A percentile compares a stretch with the other conserved stretches of the same genome.
These are phyloP conservation scores for Penicillium fuscoglaucum DNA, from an alignment of 2,329 filamentous ascomycete genomes.

Conservation along the genomic window DNA sequence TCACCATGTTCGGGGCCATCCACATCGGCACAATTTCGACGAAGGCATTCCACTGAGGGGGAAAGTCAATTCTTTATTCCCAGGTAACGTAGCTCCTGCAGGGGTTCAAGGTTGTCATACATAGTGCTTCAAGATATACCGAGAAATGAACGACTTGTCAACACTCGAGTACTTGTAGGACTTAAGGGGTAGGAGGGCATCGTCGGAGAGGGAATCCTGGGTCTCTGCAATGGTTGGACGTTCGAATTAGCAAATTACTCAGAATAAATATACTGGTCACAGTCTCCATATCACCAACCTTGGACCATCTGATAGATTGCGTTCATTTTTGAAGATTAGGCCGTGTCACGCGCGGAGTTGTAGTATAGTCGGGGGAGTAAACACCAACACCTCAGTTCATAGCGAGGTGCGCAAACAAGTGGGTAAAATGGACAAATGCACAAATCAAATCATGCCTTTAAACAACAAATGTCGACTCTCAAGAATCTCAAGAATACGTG, in stretches of 20 bases:
- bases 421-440: slow-evolving; percentile 1
- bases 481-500: slow-evolving; percentile 1
- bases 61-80: slow-evolving; percentile 1
- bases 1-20: slow-evolving; percentile 98
- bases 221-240: slow-evolving; percentile 29
- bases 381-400: slow-evolving; percentile 9
- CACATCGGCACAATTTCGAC: slow-evolving; percentile 91
- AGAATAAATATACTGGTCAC: not conserved
- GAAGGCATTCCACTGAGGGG: slow-evolving; percentile 85
- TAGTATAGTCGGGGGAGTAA: slow-evolving; percentile 8
- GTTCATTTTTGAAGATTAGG: slow-evolving; percentile 29
- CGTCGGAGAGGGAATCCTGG: slow-evolving; percentile 72
- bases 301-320: slow-evolving; percentile 37
- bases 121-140: slow-evolving; percentile 92
- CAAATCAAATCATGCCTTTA: slow-evolving; percentile 10
- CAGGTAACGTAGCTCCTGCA: no score
- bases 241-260: not conserved
- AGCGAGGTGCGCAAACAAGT: slow-evolving; percentile 2
- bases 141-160: slow-evolving; percentile 90
- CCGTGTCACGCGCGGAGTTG: slow-evolving; percentile 19
- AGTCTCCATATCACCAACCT: slow-evolving; percentile 29
- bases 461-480: not conserved
- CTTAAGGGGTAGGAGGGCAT: slow-evolving; percentile 86
- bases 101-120: slow-evolving; percentile 56
- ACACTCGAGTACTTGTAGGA: slow-evolving; percentile 97